Evolutionary conservation across 129 eudicot genomes (phyloP).

Genomic region (Sambucus nigra): DNA sequence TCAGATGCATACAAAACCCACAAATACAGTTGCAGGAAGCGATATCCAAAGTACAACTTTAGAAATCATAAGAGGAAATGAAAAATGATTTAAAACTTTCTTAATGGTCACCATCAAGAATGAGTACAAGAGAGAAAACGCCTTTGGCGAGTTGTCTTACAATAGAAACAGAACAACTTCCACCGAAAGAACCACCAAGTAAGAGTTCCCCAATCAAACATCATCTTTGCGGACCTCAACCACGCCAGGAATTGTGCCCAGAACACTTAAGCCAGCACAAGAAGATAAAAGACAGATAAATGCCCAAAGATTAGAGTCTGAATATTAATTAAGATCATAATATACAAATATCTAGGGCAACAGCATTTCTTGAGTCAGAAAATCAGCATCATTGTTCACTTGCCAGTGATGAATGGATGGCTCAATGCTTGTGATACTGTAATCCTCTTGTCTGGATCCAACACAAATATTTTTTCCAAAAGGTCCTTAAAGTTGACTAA

Average conservation of each 20-base stretch:
- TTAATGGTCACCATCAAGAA: constrained; percentile 55
- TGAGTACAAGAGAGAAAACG: constrained; percentile 61
- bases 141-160: constrained; percentile 86
- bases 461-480: constrained; percentile 67
- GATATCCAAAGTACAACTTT: constrained; percentile 31
- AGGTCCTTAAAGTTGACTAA: constrained; percentile 82
- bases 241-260: constrained; percentile 50
- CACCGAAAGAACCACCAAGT: constrained; percentile 61
- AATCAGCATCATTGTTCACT: constrained; percentile 77
- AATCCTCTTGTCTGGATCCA: constrained; percentile 95
- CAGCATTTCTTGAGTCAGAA: constrained; percentile 66
- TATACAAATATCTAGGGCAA: constrained; percentile 38
- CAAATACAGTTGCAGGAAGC: too few species aligned
- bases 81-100: constrained; percentile 10
- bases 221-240: constrained; percentile 49
- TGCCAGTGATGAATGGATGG: constrained; percentile 99
- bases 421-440: constrained; percentile 84
- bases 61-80: not conserved
- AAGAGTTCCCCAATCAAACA: constrained; percentile 34
- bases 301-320: constrained; percentile 68
- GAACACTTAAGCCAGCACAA: constrained; percentile 43
- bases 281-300: constrained; percentile 61
- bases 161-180: constrained; percentile 89
- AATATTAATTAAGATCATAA: constrained; percentile 40
- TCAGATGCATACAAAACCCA: too few species aligned